A percentile compares a stretch with the other conserved stretches of the same genome.
These are phyloP conservation scores for Diaporthe citrichinensis DNA, from an alignment of 2,329 filamentous ascomycete species.

Conservation along the genomic window DNA sequence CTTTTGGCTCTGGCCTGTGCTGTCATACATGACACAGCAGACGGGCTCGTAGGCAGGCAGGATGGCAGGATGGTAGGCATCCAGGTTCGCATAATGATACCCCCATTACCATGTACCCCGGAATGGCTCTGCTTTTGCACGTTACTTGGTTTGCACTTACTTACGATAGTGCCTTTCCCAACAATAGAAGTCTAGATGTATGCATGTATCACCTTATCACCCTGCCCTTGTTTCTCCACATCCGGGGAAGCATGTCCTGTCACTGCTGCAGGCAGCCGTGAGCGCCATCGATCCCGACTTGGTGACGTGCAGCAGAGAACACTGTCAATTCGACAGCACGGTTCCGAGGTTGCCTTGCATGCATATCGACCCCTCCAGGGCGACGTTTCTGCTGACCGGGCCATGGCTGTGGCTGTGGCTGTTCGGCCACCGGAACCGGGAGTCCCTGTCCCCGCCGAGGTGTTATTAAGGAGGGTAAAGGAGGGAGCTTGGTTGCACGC, in stretches of 20 bases:
- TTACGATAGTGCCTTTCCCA: not conserved
- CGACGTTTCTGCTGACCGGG: slow-evolving; percentile 7
- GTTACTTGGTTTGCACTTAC: slow-evolving; percentile 7
- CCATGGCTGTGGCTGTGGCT: slow-evolving; percentile 12
- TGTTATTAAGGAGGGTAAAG: slow-evolving; percentile 26
- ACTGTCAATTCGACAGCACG: not conserved
- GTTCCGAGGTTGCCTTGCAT: slow-evolving; percentile 18
- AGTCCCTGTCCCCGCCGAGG: slow-evolving; percentile 7
- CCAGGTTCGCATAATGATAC: slow-evolving; percentile 40
- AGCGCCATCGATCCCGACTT: not conserved
- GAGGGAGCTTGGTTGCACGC: slow-evolving; percentile 34
- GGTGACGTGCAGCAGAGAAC: not conserved
- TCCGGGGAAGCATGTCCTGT: slow-evolving; percentile 15
- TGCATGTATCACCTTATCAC: slow-evolving; percentile 16
- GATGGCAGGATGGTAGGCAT: slow-evolving; percentile 6
- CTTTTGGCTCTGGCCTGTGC: slow-evolving; percentile 13
- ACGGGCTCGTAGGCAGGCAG: slow-evolving; percentile 11
- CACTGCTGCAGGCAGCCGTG: slow-evolving; percentile 8
- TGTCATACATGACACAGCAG: slow-evolving; percentile 27
- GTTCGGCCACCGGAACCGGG: not conserved
- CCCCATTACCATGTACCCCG: slow-evolving; percentile 26
- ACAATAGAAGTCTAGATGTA: slow-evolving; percentile 19
- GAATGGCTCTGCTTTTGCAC: slow-evolving; percentile 20
- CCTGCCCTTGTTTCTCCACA: not conserved
- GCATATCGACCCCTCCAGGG: slow-evolving; percentile 8